phyloP scores from a whole-genome alignment of 371 early-diverging fungal species.

The Mortierella sp. region DNA sequence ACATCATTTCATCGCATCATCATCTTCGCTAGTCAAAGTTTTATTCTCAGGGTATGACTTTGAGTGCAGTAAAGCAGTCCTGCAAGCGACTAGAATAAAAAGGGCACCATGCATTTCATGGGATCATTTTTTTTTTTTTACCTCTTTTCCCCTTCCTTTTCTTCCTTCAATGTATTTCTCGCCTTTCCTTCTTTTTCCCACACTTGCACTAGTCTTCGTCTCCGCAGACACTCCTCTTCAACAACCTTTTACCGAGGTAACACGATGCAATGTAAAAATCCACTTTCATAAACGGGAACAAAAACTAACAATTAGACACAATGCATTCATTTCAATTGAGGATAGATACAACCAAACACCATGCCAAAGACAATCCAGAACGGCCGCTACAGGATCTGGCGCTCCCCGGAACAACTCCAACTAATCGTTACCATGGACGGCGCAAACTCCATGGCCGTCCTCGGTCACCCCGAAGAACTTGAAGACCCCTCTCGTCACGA shows the following conservation, averaged over 20 bases:
- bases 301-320: background rate
- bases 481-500: background rate
- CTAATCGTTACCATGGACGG: background rate
- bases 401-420: background rate
- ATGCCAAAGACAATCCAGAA: background rate
- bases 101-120: background rate
- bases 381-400: constrained; percentile 5
- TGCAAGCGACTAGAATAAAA: background rate
- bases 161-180: constrained; percentile 1
- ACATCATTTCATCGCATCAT: background rate
- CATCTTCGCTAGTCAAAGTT: background rate
- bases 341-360: background rate
- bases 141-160: background rate
- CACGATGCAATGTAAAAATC: no score
- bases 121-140: background rate
- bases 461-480: background rate
- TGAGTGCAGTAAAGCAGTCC: background rate
- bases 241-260: background rate
- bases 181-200: background rate
- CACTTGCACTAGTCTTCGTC: background rate
- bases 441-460: constrained; percentile 1
- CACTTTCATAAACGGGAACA: background rate
- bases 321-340: background rate
- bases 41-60: background rate
- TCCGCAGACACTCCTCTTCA: background rate